These are phyloP conservation scores for Sporothrix humicola DNA, from an alignment of 2,329 filamentous ascomycete genomes.

Conservation along the genomic window DNA sequence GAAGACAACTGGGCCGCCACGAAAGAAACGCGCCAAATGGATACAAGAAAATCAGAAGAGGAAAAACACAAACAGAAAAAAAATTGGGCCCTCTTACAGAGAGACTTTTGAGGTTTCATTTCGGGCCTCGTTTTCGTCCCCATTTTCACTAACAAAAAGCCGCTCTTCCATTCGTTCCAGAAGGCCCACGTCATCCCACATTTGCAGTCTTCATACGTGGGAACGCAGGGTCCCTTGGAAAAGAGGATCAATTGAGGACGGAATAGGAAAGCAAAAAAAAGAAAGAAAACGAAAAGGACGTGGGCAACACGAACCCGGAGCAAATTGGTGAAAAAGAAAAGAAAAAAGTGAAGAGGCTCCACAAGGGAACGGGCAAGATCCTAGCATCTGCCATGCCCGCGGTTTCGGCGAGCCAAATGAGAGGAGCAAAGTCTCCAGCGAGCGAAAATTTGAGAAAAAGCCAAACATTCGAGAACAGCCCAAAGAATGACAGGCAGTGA, in stretches of 20 bases:
- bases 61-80: neutral
- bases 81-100: neutral
- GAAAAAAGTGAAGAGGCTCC: neutral
- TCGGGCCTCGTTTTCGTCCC: slow-evolving; percentile 8
- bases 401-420: slow-evolving; percentile 23
- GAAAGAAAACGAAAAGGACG: neutral
- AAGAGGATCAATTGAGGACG: neutral
- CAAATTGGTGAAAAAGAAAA: neutral
- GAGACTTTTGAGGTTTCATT: slow-evolving; percentile 3
- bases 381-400: slow-evolving; percentile 26
- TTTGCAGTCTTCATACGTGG: neutral
- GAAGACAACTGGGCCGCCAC: neutral
- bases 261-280: neutral
- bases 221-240: slow-evolving; percentile 1
- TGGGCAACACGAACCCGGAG: neutral
- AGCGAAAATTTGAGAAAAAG: neutral
- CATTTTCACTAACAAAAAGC: slow-evolving; percentile 12
- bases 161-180: slow-evolving; percentile 28
- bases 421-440: neutral
- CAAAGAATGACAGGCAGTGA: neutral
- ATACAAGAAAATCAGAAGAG: neutral
- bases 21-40: neutral
- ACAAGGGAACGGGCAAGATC: slow-evolving; percentile 27
- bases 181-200: slow-evolving; percentile 32
- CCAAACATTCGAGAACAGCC: neutral